Evolutionary conservation across 179 eudicot genomes (phyloP).

Genomic region (Drosera spatulata): DNA sequence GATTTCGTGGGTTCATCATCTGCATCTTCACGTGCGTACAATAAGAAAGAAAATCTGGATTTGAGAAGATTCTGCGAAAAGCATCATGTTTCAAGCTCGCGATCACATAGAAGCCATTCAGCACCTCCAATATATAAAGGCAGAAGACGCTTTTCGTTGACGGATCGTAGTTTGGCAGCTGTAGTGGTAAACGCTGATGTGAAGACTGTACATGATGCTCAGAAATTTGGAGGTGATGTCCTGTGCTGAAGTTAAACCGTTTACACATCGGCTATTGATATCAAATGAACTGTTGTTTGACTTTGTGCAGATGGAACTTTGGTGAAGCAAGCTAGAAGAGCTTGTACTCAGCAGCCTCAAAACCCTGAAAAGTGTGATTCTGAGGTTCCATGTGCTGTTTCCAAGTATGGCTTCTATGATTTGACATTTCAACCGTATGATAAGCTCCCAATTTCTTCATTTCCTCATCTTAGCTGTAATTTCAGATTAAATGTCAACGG

Average conservation of each 20-base stretch:
- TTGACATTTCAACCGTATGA: neutral
- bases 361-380: constrained; percentile 18
- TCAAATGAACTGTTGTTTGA: constrained; percentile 4
- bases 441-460: constrained; percentile 2
- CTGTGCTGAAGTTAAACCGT: neutral
- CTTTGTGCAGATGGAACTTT: constrained; percentile 28
- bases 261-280: no score
- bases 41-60: constrained; percentile 13
- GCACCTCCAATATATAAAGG: constrained; percentile 73
- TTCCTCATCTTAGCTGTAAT: constrained; percentile 7
- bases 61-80: constrained; percentile 10
- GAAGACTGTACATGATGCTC: constrained; percentile 7
- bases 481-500: constrained; percentile 34
- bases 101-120: constrained; percentile 65
- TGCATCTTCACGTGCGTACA: constrained; percentile 9
- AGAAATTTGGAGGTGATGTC: constrained; percentile 16
- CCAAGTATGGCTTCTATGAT: constrained; percentile 27
- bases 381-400: constrained; percentile 15
- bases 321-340: constrained; percentile 13
- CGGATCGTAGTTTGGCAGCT: constrained; percentile 18
- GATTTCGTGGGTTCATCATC: constrained; percentile 9
- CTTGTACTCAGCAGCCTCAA: constrained; percentile 14
- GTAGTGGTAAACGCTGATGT: constrained; percentile 15
- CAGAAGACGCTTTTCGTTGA: constrained; percentile 37
- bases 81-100: constrained; percentile 10